These are phyloP conservation scores for Rhytidhysteron rufulum DNA, from an alignment of 2,329 filamentous ascomycete species.

Conservation along the genomic window DNA sequence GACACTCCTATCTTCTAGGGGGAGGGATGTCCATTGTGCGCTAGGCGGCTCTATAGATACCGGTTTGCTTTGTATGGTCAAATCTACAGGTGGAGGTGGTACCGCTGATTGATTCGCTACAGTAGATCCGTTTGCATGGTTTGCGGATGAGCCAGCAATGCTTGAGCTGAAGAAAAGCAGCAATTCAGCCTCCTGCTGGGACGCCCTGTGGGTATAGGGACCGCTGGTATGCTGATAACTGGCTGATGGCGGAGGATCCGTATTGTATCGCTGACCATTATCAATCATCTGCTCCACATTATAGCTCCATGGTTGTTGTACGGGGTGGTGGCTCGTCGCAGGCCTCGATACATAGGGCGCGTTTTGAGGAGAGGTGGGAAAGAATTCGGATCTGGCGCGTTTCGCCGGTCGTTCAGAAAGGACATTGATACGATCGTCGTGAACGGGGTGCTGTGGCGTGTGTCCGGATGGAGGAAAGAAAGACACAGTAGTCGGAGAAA, in stretches of 20 bases:
- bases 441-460: constrained; percentile 19
- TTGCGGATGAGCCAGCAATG: constrained; percentile 22
- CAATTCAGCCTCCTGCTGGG: constrained; percentile 45
- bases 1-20: background rate
- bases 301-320: constrained; percentile 25
- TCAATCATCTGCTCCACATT: constrained; percentile 38
- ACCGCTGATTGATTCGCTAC: constrained; percentile 25
- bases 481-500: constrained; percentile 16
- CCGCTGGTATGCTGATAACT: constrained; percentile 27
- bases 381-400: constrained; percentile 57
- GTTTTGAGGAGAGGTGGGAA: constrained; percentile 43
- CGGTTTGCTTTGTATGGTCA: constrained; percentile 9
- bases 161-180: constrained; percentile 39
- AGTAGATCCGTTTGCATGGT: constrained; percentile 22
- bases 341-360: constrained; percentile 37
- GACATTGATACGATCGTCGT: constrained; percentile 7
- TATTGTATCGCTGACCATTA: constrained; percentile 28
- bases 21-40: constrained; percentile 7
- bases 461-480: constrained; percentile 15
- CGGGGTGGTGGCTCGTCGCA: constrained; percentile 44
- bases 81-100: constrained; percentile 12
- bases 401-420: constrained; percentile 53
- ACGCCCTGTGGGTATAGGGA: constrained; percentile 25
- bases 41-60: constrained; percentile 9
- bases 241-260: constrained; percentile 10